Evolutionary conservation across 2,329 filamentous ascomycete species (phyloP).

Genomic region (Tolypocladium capitatum): DNA sequence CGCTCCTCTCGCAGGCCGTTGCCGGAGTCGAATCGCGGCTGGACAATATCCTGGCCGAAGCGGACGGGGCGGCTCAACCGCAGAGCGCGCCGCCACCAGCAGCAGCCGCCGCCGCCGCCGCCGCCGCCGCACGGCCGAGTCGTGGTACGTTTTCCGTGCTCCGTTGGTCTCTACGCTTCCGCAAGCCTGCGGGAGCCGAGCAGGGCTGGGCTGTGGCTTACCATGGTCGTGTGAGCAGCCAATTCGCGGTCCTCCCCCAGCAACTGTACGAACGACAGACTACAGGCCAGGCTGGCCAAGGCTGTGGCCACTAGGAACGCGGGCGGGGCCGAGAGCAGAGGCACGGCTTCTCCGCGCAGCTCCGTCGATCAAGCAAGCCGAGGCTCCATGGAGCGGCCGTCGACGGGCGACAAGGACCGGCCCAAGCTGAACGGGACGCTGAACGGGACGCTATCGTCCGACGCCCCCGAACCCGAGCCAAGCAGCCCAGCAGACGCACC

Average conservation of each 20-base stretch:
- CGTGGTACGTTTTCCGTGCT: conserved; percentile 3
- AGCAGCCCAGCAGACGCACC: background rate
- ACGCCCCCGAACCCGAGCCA: background rate
- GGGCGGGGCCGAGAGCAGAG: conserved; percentile 30
- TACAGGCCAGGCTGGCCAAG: conserved; percentile 81
- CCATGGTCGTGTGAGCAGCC: conserved; percentile 4
- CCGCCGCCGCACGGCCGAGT: conserved; percentile 19
- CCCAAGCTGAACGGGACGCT: conserved; percentile 8
- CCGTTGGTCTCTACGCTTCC: too few relatives aligned
- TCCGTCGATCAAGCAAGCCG: conserved; percentile 21
- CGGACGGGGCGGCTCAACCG: conserved; percentile 31
- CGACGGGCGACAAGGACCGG: conserved; percentile 12
- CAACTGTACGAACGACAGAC: conserved; percentile 57
- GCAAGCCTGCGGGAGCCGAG: background rate
- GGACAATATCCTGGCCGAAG: conserved; percentile 80
- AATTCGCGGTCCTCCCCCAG: conserved; percentile 53
- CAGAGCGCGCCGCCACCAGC: conserved; percentile 6
- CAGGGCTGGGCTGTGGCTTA: background rate
- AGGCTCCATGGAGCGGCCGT: conserved; percentile 14
- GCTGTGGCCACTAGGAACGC: conserved; percentile 62
- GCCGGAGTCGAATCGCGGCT: conserved; percentile 87
- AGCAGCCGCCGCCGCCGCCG: conserved; percentile 11
- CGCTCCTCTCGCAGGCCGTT: conserved; percentile 77
- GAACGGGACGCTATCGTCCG: conserved; percentile 6
- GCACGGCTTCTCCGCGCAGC: conserved; percentile 18